A percentile compares a stretch with the other conserved stretches of the same genome.
Evolutionary conservation across 805 yeast species (phyloP).

Genomic region (Hanseniaspora jakobsenii): DNA sequence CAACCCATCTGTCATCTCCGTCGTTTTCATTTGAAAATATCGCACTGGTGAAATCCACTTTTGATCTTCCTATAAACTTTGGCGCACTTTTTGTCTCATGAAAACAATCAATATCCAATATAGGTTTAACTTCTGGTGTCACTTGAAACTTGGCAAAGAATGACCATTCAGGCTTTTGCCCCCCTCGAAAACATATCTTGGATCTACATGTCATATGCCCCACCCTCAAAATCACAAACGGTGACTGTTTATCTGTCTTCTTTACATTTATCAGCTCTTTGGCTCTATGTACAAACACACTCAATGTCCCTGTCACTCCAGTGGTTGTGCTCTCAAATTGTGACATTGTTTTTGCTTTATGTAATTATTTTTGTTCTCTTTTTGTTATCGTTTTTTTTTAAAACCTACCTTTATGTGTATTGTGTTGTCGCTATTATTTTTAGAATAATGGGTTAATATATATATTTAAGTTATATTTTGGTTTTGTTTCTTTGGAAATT

Average conservation of each 20-base stretch:
- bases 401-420: too few relatives aligned
- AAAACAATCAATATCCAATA: conserved; percentile 53
- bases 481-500: too few relatives aligned
- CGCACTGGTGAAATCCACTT: conserved; percentile 65
- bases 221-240: conserved; percentile 71
- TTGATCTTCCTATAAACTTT: conserved; percentile 70
- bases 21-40: conserved; percentile 52
- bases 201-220: conserved; percentile 76
- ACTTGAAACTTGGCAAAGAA: conserved; percentile 59
- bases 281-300: conserved; percentile 68
- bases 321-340: conserved; percentile 2
- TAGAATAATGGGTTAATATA: too few relatives aligned
- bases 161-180: conserved; percentile 87
- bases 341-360: not conserved
- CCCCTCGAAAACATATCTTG: conserved; percentile 69
- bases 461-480: too few relatives aligned
- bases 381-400: too few relatives aligned
- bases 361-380: too few relatives aligned
- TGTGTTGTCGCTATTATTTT: too few relatives aligned
- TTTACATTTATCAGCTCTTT: conserved; percentile 77
- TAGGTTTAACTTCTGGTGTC: conserved; percentile 49
- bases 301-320: conserved; percentile 39
- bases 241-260: conserved; percentile 84
- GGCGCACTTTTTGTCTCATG: conserved; percentile 83
- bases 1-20: conserved; percentile 81